Evolutionary conservation across 345 rosid genomes (phyloP).

Genomic region (Eucalyptus regnans): DNA sequence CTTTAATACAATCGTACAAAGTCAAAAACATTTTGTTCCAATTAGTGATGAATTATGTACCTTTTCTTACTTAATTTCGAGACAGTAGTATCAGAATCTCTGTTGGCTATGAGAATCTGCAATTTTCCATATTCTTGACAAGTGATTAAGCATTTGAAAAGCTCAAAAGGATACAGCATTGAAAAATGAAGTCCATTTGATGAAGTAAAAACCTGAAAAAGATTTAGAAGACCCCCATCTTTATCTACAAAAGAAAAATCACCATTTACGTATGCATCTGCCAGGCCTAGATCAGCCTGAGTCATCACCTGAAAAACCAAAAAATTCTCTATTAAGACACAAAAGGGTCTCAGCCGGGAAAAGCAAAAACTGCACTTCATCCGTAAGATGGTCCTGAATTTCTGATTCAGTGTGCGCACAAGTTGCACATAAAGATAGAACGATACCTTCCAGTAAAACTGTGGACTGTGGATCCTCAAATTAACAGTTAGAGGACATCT

Average conservation of each 20-base stretch:
- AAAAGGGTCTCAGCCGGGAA: not conserved
- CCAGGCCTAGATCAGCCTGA: slow-evolving; percentile 88
- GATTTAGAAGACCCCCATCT: slow-evolving; percentile 62
- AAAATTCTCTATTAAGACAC: not conserved
- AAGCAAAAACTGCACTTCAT: not conserved
- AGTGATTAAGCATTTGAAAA: not conserved
- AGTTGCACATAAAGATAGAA: not conserved
- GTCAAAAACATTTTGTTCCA: not conserved
- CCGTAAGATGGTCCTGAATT: not conserved
- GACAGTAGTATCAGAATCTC: slow-evolving; percentile 30
- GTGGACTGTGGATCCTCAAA: slow-evolving; percentile 68
- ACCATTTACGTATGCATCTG: slow-evolving; percentile 76
- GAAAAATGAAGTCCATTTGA: not conserved
- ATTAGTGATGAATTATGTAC: slow-evolving; percentile 6
- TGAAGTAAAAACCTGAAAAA: slow-evolving; percentile 52
- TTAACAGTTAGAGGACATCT: slow-evolving; percentile 28
- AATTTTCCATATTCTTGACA: not conserved
- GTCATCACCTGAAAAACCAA: slow-evolving; percentile 55
- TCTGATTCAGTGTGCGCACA: not conserved
- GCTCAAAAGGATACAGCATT: not conserved
- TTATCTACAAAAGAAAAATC: slow-evolving; percentile 73
- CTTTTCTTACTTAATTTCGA: slow-evolving; percentile 47
- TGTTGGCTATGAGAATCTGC: slow-evolving; percentile 69
- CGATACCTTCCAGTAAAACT: slow-evolving; percentile 84
- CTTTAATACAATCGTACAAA: not conserved